A percentile compares a stretch with the other conserved stretches of the same genome.
These are phyloP conservation scores for Herpetospermum pedunculosum DNA, from an alignment of 306 rosid species.

Conservation along the genomic window DNA sequence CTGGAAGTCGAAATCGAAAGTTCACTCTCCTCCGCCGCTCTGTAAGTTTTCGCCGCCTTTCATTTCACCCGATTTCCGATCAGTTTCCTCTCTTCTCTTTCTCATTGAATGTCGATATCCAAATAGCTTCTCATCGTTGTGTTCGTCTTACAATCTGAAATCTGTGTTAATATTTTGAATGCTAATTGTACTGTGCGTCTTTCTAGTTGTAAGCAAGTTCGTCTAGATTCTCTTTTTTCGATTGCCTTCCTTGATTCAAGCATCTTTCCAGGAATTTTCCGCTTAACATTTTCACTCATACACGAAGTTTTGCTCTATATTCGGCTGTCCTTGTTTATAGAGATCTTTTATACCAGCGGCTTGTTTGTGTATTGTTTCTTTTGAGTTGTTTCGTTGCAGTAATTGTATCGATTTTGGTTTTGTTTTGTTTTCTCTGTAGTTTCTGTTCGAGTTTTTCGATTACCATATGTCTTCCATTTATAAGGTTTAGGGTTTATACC, in stretches of 20 bases:
- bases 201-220: not conserved
- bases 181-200: not conserved
- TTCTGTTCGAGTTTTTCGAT: not conserved
- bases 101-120: not conserved
- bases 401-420: not conserved
- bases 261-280: not conserved
- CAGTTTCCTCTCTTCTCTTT: not conserved
- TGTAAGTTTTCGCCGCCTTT: not conserved
- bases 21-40: not conserved
- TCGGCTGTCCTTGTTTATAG: not conserved
- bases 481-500: not conserved
- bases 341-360: not conserved
- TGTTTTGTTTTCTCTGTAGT: not conserved
- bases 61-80: not conserved
- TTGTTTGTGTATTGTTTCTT: not conserved
- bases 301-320: not conserved
- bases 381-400: not conserved
- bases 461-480: not conserved
- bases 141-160: not conserved
- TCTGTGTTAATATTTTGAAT: not conserved
- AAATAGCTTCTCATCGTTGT: not conserved
- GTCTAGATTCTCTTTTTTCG: not conserved
- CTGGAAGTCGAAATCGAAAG: not conserved
- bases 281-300: not conserved
- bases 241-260: not conserved